Evolutionary conservation across 306 rosid genomes (phyloP), one percentile per base, ranked within the genome.

Genomic region (Medicago truncatula): DNA sequence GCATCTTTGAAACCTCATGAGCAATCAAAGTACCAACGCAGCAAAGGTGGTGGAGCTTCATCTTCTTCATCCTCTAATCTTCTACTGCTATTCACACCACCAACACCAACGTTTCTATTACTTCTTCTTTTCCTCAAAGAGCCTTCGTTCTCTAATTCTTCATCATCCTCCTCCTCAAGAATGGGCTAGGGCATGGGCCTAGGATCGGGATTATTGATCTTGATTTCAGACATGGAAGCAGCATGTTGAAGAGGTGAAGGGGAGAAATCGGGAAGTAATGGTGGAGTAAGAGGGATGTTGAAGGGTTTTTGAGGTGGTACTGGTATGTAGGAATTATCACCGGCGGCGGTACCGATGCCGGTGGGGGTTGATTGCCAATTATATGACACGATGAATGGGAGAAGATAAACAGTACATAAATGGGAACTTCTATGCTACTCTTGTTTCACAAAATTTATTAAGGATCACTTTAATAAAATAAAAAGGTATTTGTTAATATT

Each of bases 1-100:
- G 92, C 98, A 96, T 83, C 91, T 96, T 92, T 7, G 99, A 90
- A 79, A 96, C 98, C 44, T 89, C 98, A 40, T 88, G 93, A 59
- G 96, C 97, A 80, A 90, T 86, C 82, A 92, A 90, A 0, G 98
- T 79, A 61, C 64, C n/a, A n/a, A n/a, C 62, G 87, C 11, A 88
- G 83, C 61, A 65, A 20, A 17, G 86, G 90, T 8, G 87, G 90
- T 15, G 54, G 78, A 43, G 21, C 75, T 13, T 41, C 75, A 18
- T 78, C 62, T 20, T 78, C 91, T 20, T 78, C 91, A 3, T 77
- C 88, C 1, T 50, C 86, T 16, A 70, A 61, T 44, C 67, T 54
- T 64, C 86, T 76, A 61, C 7, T 61, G 44, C 57, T 64, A 64
- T 64, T 64, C 16, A n/a, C n/a, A n/a, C 44, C 44, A 9, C 83